phyloP scores from a whole-genome alignment of 441 rosid genomes.

The Isatis lusitanica region DNA sequence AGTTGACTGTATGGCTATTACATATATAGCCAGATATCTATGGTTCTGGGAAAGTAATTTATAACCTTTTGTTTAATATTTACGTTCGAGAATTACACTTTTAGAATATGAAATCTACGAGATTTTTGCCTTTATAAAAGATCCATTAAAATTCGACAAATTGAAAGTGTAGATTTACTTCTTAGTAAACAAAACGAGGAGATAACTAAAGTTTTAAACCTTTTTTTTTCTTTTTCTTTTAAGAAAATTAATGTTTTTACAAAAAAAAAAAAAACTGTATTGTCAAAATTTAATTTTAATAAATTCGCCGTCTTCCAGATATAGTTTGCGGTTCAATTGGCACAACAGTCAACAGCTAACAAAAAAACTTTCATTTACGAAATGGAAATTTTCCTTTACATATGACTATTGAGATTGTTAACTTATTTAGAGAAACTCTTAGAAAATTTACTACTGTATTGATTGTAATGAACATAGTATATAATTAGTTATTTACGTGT shows the following conservation, averaged over 20 bases:
- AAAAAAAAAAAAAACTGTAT: neutral
- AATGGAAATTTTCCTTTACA: neutral
- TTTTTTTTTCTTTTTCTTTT: too few species aligned
- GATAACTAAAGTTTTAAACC: too few species aligned
- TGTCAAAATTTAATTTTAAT: neutral
- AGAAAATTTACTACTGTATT: neutral
- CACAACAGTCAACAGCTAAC: neutral
- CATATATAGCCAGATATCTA: slow-evolving; percentile 1
- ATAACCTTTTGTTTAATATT: neutral
- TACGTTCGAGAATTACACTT: neutral
- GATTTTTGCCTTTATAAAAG: neutral
- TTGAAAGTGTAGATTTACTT: neutral
- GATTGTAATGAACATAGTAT: neutral
- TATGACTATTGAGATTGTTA: neutral
- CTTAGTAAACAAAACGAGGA: neutral
- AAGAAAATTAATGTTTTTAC: too few species aligned
- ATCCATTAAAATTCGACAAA: neutral
- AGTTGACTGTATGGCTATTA: neutral
- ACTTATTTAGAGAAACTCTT: neutral
- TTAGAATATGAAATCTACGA: neutral
- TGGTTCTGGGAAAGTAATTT: neutral
- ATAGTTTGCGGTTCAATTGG: neutral
- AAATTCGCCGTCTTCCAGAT: too few species aligned
- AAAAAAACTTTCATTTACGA: neutral
- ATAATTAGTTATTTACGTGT: neutral